Evolutionary conservation across 1,284 basidiomycete genomes (phyloP), one percentile per base, ranked within the genome.

Genomic region (Cryptococcus sp.): DNA sequence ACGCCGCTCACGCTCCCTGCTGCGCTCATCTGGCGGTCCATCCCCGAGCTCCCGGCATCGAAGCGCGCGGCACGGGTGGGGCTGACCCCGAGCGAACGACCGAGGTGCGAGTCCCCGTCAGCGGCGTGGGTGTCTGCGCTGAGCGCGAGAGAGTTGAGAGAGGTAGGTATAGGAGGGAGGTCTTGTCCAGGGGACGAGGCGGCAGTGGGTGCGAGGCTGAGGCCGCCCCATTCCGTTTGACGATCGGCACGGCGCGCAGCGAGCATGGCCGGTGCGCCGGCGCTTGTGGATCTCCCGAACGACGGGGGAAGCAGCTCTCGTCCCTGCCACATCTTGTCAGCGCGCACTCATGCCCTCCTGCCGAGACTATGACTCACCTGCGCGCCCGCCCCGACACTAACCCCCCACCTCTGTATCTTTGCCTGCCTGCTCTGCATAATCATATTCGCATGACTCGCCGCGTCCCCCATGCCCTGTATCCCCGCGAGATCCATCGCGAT

Each of bases 351-450:
- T 21, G 20, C 23, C 9, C 16, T 4, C 39, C 21, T 42, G 20
- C 2, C 35, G 35, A 45, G 20, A 12, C 13, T 18, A 2, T 48
- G 8, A 61, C 63, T 48, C 45, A 66, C 63, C 21, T 62, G 52
- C 46, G 49, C 62, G 21, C 63, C 62, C 0, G 68, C 59, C 46
- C 66, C 70, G 2, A 56, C 51, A 46, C 15, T 60, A 4, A 72
- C 68, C 56, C 77, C 70, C 81, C 81, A 82, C 50, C 81, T 76
- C 52, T 81, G 79, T 60, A 82, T 71, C 63, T 82, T 82, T 35
- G 81, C 81, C 36, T 79, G 78, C 21, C 81, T 72, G 51, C 77
- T 80, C 59, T 81, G 80, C 60, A 82, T 74, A 62, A 82, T 82
- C 74, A 82, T 80, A 56, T 77, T 78, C 0, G 81, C 81, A 55